Base-by-base conservation (phyloP, 1,284 basidiomycete species). In the Leccinum variabile region DNA sequence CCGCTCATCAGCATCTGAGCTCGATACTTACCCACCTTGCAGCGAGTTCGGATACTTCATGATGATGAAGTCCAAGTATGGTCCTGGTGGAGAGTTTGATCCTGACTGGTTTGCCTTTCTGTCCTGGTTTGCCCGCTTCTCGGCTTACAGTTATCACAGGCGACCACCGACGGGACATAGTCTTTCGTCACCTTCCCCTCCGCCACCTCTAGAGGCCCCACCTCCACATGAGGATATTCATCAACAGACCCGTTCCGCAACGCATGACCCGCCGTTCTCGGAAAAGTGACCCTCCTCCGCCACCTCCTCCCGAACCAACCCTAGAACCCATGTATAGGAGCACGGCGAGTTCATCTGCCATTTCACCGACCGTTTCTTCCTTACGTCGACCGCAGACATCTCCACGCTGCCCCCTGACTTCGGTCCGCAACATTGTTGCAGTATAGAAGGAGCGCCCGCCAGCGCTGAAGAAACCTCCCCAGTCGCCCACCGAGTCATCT, bases 1-100 rank as follows among this genome's bases (percentile, higher is more conserved):
- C 53, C 54, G 37, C 50, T 18, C 32, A 22, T 39, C 44, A n/a
- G 33, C 3, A 13, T 32, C n/a, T 13, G 18, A 32, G 18, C 4
- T n/a, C 44, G 14, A 58, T 54, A 13, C 54, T 67, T 7, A 76
- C 32, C 13, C 5, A 56, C 61, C 16, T 28, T 57, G 28, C 65
- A 92, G 89, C 68, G 88, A 91, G 76, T 80, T 92, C 58, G 88
- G 87, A 18, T 83, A 81, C 56, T 78, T 92, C 18, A 76, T 92
- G 66, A 80, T 81, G 62, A 80, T 88, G 77, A 85, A 84, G 71
- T 81, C 87, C 39, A 89, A 88, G 71, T 89, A 90, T 65, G 87
- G 85, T 1, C 85, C 89, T 14, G 89, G 89, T 61, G 90, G 90
- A 57, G 87, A 90, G 72, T 92, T 88, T 67, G 86, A 90, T 70